Evolutionary conservation across 495 filamentous ascomycete species (phyloP).

Genomic region (Cairneyella variabilis): DNA sequence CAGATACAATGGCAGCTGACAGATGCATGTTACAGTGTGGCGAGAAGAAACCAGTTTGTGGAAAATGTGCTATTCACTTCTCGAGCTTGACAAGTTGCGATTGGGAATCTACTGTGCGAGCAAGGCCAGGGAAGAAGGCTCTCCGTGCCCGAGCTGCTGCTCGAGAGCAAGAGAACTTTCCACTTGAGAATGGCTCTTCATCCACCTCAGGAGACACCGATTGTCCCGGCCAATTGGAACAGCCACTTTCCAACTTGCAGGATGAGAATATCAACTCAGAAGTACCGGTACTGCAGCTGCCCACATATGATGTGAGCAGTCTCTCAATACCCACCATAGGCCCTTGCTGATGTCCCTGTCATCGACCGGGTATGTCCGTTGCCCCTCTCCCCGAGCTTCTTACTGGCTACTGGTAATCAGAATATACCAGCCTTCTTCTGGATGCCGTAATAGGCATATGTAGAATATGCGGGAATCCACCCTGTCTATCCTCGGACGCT

Average conservation of each 20-base stretch:
- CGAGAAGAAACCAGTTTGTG: conserved; percentile 15
- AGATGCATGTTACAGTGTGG: no score
- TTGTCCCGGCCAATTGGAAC: not conserved
- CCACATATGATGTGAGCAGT: not conserved
- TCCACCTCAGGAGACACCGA: not conserved
- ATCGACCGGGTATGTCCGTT: not conserved
- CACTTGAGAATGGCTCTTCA: no score
- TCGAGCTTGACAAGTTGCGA: conserved; percentile 17
- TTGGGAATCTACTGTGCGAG: not conserved
- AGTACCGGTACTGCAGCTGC: not conserved
- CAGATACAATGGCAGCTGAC: no score
- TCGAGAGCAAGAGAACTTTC: not conserved
- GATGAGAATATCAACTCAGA: not conserved
- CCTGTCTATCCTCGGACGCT: not conserved
- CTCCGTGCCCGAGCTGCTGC: no score
- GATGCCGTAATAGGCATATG: conserved; percentile 12
- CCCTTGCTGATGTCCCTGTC: conserved; percentile 9
- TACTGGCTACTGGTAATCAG: not conserved
- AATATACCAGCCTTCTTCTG: conserved; percentile 5
- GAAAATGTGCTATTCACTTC: conserved; percentile 16
- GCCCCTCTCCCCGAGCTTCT: not conserved
- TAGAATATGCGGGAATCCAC: conserved; percentile 16
- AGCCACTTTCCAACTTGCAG: not conserved
- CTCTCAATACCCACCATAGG: not conserved
- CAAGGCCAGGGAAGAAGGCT: not conserved